Evolutionary conservation across 2,329 filamentous ascomycete genomes (phyloP).

Genomic region (Xylaria multiplex): DNA sequence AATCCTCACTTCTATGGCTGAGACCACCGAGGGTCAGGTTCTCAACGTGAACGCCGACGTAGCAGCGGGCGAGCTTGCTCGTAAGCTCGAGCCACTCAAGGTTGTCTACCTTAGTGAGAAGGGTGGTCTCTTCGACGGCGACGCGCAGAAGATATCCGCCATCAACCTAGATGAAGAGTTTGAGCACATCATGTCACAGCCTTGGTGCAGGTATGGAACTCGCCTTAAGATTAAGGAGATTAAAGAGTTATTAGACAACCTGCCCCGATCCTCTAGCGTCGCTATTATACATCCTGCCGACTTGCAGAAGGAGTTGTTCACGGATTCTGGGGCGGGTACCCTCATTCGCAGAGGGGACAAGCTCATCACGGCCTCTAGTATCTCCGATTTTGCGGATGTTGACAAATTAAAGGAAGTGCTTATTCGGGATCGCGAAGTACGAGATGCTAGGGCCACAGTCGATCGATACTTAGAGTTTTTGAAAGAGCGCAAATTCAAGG

Average conservation of each 20-base stretch:
- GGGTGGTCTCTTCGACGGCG: slow-evolving; percentile 92
- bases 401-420: slow-evolving; percentile 83
- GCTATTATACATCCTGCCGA: slow-evolving; percentile 97
- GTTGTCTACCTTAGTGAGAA: slow-evolving; percentile 99
- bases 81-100: slow-evolving; percentile 90
- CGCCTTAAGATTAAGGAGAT: slow-evolving; percentile 97
- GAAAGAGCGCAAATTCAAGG: slow-evolving; percentile 81
- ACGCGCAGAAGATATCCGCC: slow-evolving; percentile 92
- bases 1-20: slow-evolving; percentile 95
- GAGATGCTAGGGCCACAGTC: slow-evolving; percentile 84
- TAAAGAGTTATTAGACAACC: slow-evolving; percentile 87
- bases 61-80: slow-evolving; percentile 90
- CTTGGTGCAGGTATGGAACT: slow-evolving; percentile 95
- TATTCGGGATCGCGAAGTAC: slow-evolving; percentile 80
- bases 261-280: slow-evolving; percentile 92
- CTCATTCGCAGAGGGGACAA: slow-evolving; percentile 93
- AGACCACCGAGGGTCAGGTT: slow-evolving; percentile 89
- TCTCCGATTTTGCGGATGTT: slow-evolving; percentile 80
- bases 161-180: slow-evolving; percentile 99
- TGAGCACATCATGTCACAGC: slow-evolving; percentile 88
- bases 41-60: slow-evolving; percentile 99
- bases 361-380: slow-evolving; percentile 75
- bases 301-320: slow-evolving; percentile 96
- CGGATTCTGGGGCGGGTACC: slow-evolving; percentile 92
- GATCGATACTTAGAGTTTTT: slow-evolving; percentile 87